Conservation (phyloP, 176 grass and related monocot species). For the Aegilops speltoides region DNA sequence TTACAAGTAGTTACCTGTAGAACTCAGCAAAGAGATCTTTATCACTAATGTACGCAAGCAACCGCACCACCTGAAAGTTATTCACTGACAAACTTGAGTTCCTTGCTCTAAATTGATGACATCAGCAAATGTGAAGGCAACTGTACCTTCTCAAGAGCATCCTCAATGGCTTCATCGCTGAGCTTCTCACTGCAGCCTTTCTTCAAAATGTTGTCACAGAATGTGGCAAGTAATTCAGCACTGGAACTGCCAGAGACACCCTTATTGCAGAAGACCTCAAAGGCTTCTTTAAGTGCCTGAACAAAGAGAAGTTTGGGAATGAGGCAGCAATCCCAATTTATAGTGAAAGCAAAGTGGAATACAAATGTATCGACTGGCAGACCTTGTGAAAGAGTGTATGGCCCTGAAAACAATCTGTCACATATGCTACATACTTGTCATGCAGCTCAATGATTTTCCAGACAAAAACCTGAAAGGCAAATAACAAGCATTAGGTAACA, state of each 20-base stretch:
- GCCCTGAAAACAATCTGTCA: slow-evolving; percentile 90
- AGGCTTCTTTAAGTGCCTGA: slow-evolving; percentile 94
- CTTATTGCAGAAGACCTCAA: slow-evolving; percentile 99
- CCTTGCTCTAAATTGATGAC: not conserved
- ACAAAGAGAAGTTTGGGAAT: slow-evolving; percentile 6
- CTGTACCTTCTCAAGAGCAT: slow-evolving; percentile 94
- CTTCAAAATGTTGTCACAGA: slow-evolving; percentile 97
- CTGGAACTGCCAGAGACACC: slow-evolving; percentile 86
- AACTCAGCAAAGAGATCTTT: slow-evolving; percentile 98
- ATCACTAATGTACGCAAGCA: slow-evolving; percentile 91
- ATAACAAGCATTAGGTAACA: not conserved
- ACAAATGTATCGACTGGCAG: not conserved
- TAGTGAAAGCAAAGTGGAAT: not conserved
- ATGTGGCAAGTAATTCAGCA: slow-evolving; percentile 89
- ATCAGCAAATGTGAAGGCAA: not conserved
- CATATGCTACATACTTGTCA: slow-evolving; percentile 92
- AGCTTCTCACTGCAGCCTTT: slow-evolving; percentile 98
- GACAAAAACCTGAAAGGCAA: slow-evolving; percentile 74
- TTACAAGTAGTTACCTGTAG: slow-evolving; percentile 57
- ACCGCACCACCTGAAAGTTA: slow-evolving; percentile 75
- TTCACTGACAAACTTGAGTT: not conserved
- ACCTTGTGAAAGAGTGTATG: slow-evolving; percentile 99
- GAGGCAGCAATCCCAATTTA: not conserved
- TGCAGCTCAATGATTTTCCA: slow-evolving; percentile 97
- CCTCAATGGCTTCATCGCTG: slow-evolving; percentile 98